These are phyloP conservation scores for Aureobasidium vineae DNA, from an alignment of 2,329 filamentous ascomycete species.

Conservation along the genomic window DNA sequence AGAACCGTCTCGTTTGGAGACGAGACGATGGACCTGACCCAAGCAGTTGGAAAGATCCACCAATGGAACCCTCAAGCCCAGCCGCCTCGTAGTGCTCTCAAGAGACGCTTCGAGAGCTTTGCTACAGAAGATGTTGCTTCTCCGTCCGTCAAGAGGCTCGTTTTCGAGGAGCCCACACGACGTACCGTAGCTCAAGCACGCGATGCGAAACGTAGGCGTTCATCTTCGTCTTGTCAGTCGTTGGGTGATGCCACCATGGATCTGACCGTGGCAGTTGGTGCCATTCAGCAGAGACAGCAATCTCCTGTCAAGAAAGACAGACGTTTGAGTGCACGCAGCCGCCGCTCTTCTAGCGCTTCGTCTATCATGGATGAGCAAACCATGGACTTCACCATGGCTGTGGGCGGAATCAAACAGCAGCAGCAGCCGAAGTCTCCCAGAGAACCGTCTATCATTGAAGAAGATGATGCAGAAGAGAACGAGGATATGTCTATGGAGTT, in stretches of 20 bases:
- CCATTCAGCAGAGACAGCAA: conserved; percentile 33
- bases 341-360: conserved; percentile 38
- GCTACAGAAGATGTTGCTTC: conserved; percentile 42
- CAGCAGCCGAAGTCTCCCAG: background rate
- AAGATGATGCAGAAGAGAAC: conserved; percentile 40
- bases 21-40: conserved; percentile 57
- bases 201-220: conserved; percentile 43
- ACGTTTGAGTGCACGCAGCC: conserved; percentile 38
- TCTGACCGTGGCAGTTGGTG: conserved; percentile 41
- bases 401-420: conserved; percentile 44
- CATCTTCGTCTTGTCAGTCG: conserved; percentile 38
- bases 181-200: conserved; percentile 32
- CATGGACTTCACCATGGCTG: conserved; percentile 57
- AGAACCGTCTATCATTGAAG: conserved; percentile 28
- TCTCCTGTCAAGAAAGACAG: conserved; percentile 34
- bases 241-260: conserved; percentile 46
- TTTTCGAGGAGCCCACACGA: conserved; percentile 37
- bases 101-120: conserved; percentile 39
- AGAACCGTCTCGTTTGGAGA: conserved; percentile 47
- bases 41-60: conserved; percentile 54
- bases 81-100: conserved; percentile 42
- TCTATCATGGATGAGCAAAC: conserved; percentile 48
- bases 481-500: conserved; percentile 56
- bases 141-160: conserved; percentile 29
- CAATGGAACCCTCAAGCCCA: conserved; percentile 35